phyloP scores from a whole-genome alignment of 2,329 filamentous ascomycete genomes.

The Sporothrix mexicana region DNA sequence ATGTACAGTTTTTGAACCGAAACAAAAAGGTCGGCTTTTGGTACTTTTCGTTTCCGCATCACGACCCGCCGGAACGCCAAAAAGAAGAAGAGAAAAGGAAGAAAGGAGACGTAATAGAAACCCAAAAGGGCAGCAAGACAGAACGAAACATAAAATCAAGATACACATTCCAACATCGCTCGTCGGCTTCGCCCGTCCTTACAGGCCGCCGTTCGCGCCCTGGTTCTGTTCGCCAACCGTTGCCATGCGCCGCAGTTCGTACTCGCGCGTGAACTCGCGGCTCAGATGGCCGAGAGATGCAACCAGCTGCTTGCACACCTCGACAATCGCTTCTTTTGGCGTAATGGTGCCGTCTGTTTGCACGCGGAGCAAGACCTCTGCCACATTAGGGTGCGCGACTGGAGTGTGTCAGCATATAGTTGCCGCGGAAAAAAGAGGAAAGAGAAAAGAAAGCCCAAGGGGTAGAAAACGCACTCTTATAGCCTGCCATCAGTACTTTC shows the following conservation, averaged over 20 bases:
- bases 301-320: constrained; percentile 81
- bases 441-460: not conserved
- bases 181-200: not conserved
- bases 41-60: constrained; percentile 9
- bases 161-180: not conserved
- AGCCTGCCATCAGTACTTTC: constrained; percentile 88
- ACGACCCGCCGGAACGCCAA: constrained; percentile 18
- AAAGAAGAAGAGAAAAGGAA: not conserved
- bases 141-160: not conserved
- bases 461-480: constrained; percentile 69
- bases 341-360: constrained; percentile 89
- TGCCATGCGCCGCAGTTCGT: constrained; percentile 85
- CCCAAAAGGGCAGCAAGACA: no score
- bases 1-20: not conserved
- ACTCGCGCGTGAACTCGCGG: constrained; percentile 91
- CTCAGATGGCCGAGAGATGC: constrained; percentile 79
- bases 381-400: constrained; percentile 66
- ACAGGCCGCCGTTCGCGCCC: constrained; percentile 25
- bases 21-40: not conserved
- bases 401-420: not conserved
- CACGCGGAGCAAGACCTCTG: constrained; percentile 73
- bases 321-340: constrained; percentile 85
- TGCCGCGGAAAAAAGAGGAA: not conserved
- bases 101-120: no score
- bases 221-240: constrained; percentile 65